These are phyloP conservation scores for Hibiscus syriacus DNA, from an alignment of 345 rosid species.

Conservation along the genomic window DNA sequence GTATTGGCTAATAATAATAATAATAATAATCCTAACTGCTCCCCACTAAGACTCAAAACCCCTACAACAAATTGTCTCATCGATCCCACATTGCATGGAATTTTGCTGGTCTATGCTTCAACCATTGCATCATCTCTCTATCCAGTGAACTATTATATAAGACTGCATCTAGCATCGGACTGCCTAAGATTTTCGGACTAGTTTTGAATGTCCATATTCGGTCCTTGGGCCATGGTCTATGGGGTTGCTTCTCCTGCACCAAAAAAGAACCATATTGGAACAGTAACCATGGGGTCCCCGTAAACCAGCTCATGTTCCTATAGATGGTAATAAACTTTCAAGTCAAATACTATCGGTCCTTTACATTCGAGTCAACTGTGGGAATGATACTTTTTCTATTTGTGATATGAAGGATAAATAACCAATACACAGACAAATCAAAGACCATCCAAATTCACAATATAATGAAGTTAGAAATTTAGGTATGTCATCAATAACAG, in stretches of 20 bases:
- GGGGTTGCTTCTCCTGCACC: constrained; percentile 75
- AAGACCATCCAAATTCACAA: background rate
- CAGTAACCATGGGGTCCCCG: background rate
- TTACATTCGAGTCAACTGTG: background rate
- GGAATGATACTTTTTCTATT: background rate
- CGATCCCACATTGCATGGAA: constrained; percentile 80
- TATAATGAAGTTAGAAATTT: no score
- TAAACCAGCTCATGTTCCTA: background rate
- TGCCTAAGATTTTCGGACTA: constrained; percentile 52
- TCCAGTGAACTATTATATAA: constrained; percentile 45
- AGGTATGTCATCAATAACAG: no score
- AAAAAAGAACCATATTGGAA: background rate
- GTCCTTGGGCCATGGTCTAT: constrained; percentile 92
- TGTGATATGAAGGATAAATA: background rate
- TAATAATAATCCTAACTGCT: constrained; percentile 13
- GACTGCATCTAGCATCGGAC: constrained; percentile 89
- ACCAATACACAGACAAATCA: background rate
- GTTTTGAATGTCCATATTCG: constrained; percentile 84
- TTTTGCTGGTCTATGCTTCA: constrained; percentile 60
- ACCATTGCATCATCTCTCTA: constrained; percentile 82
- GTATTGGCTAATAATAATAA: constrained; percentile 5
- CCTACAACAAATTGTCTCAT: constrained; percentile 12
- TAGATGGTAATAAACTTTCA: background rate
- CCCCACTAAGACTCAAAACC: no score
- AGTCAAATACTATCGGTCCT: background rate